Percentiles rank a stretch among this genome's conserved stretches.
Evolutionary conservation across 2,329 filamentous ascomycete genomes (phyloP).

Genomic region (Epichloe festucae): DNA sequence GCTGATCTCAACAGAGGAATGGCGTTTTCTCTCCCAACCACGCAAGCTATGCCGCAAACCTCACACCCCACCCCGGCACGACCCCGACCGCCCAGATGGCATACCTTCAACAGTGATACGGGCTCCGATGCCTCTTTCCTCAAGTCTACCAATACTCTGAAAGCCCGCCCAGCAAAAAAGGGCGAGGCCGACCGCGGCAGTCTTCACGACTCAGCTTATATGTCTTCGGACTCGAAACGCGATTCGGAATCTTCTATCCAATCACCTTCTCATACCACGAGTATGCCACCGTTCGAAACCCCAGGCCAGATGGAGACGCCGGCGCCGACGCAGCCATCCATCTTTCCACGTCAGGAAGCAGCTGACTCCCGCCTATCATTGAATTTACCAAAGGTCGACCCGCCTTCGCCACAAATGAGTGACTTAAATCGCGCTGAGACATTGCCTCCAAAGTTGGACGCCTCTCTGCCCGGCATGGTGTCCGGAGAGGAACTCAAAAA

Average conservation of each 20-base stretch:
- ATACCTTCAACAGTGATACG: conserved; percentile 34
- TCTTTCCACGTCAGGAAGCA: conserved; percentile 32
- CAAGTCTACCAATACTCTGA: conserved; percentile 12
- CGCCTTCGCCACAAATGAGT: conserved; percentile 17
- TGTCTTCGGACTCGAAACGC: conserved; percentile 40
- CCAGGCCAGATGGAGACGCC: conserved; percentile 19
- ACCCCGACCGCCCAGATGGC: conserved; percentile 32
- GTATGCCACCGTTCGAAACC: conserved; percentile 30
- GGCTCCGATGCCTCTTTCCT: conserved; percentile 22
- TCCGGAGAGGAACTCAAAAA: conserved; percentile 40
- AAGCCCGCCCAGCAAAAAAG: conserved; percentile 13
- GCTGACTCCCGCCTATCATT: conserved; percentile 43
- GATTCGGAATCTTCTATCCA: conserved; percentile 36
- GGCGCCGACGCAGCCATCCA: conserved; percentile 13
- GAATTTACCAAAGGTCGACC: conserved; percentile 32
- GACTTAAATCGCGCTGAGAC: conserved; percentile 32
- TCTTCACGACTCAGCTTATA: conserved; percentile 39
- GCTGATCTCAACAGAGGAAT: conserved; percentile 48
- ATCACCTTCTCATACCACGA: conserved; percentile 23
- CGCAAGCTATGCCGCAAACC: conserved; percentile 29
- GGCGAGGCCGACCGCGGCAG: conserved; percentile 35
- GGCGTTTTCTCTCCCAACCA: conserved; percentile 30
- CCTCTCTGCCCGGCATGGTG: conserved; percentile 37
- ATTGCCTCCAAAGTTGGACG: conserved; percentile 35
- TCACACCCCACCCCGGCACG: conserved; percentile 20